Evolutionary conservation across 495 filamentous ascomycete genomes (phyloP).

Genomic region (Penicillium nucicola): DNA sequence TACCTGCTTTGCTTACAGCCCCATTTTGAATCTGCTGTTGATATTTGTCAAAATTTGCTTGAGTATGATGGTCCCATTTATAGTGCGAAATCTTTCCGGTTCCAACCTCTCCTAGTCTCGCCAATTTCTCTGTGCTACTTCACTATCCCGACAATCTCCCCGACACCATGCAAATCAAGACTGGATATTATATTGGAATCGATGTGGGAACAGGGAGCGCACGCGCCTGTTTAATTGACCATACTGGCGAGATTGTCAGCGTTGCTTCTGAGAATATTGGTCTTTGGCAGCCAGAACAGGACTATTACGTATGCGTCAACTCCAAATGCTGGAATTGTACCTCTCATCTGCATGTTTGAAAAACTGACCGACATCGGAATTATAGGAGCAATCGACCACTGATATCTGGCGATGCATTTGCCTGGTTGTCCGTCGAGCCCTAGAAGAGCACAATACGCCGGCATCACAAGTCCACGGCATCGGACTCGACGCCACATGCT

Average conservation of each 20-base stretch:
- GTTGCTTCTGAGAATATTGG: conserved; percentile 79
- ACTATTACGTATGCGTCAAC: conserved; percentile 39
- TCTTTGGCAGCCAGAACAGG: conserved; percentile 75
- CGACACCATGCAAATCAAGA: neutral
- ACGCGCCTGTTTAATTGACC: conserved; percentile 81
- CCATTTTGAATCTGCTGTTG: too few species aligned
- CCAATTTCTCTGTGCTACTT: too few species aligned
- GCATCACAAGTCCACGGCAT: conserved; percentile 66
- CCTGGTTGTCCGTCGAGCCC: conserved; percentile 62
- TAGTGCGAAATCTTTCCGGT: too few species aligned
- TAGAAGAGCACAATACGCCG: conserved; percentile 66
- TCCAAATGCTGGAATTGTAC: neutral
- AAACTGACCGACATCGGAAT: too few species aligned
- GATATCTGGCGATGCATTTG: conserved; percentile 88
- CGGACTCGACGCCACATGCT: conserved; percentile 90
- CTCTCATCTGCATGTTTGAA: too few species aligned
- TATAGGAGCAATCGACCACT: conserved; percentile 85
- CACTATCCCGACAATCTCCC: too few species aligned
- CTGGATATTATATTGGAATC: conserved; percentile 68
- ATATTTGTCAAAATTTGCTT: too few species aligned
- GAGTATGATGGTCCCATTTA: too few species aligned
- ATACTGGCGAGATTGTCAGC: conserved; percentile 76
- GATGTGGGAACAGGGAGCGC: conserved; percentile 89
- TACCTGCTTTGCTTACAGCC: too few species aligned
- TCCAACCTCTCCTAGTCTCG: too few species aligned